Base-by-base conservation (phyloP, 108 stramenopile species). In the Aurantiochytrium sp. region DNA sequence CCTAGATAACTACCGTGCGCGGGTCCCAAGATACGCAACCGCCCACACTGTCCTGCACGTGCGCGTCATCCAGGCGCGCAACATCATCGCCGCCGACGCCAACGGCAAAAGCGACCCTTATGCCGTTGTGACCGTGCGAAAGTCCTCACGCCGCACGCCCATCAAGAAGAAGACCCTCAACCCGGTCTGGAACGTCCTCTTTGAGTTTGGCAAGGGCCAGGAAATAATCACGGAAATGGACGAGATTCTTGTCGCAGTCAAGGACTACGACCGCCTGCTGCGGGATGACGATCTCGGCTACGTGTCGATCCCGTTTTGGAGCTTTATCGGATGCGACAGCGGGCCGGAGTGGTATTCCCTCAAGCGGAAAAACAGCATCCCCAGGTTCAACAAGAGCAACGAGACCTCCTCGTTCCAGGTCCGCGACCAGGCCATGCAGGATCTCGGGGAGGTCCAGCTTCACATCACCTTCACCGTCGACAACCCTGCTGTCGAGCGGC, bases 91-190 rank as follows among this genome's bases (percentile, higher is more conserved):
- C 45, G 73, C 73, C 0, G 73, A 81, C 2, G 42, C 73, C 12
- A 81, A 81, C 24, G 73, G 73, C n/a, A 81, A 81, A 81, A 81
- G 73, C 24, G 73, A 81, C 1, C 73, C 73, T 0, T 81, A 81
- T 42, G 73, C 73, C 0, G 32, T 81, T 48, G 73, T 81, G 12
- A n/a, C 39, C 6, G 73, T 81, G 30, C 73, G 73, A 12, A 48
- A 81, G 21, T 17, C 45, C 0, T 48, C 39, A 21, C 50, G 15
- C 19, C 73, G 45, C 27, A 81, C 73, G 73, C 36, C 36, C 30
- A 48, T 81, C 24, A 12, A 48, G 17, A n/a, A 27, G 24, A 12
- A 24, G 39, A 81, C 73, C 39, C 45, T 81, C 6, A 81, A 81
- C 73, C 73, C 73, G 12, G 42, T 81, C 15, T 81, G 73, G 73